Conservation (phyloP, 495 filamentous ascomycete genomes). For the Hypomontagnella monticulosa region DNA sequence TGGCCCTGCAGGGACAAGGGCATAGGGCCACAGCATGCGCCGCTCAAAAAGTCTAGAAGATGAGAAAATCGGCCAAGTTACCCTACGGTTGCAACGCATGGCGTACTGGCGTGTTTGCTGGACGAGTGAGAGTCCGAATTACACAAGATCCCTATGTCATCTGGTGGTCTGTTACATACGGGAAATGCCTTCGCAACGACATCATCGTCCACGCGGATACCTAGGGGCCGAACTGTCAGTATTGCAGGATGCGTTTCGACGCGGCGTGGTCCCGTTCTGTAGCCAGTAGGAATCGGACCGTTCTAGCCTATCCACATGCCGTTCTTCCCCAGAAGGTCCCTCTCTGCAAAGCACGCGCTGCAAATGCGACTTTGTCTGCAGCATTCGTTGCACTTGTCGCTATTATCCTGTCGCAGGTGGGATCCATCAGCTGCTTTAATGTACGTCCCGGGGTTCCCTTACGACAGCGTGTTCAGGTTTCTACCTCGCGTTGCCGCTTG, state of each 20-base stretch:
- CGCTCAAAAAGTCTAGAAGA: conserved; percentile 36
- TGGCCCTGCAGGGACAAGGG: conserved; percentile 37
- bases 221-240: conserved; percentile 35
- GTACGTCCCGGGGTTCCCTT: conserved; percentile 24
- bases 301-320: conserved; percentile 40
- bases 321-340: conserved; percentile 39
- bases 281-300: conserved; percentile 45
- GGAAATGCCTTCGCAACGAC: conserved; percentile 24
- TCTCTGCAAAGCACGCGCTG: conserved; percentile 41
- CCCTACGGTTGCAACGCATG: conserved; percentile 22
- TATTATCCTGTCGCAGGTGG: conserved; percentile 33
- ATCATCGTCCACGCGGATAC: conserved; percentile 29
- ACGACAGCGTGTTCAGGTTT: conserved; percentile 33
- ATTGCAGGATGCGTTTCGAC: conserved; percentile 37
- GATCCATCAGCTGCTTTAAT: conserved; percentile 39
- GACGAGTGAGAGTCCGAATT: conserved; percentile 20
- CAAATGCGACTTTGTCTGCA: conserved; percentile 38
- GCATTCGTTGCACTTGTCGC: conserved; percentile 20
- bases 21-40: conserved; percentile 22
- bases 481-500: conserved; percentile 12
- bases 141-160: conserved; percentile 19
- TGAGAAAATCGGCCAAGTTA: conserved; percentile 20
- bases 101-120: conserved; percentile 1
- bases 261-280: conserved; percentile 25
- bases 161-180: conserved; percentile 17